A percentile compares a stretch with the other conserved stretches of the same genome.
Evolutionary conservation across 139 green algal species (phyloP).

Genomic region (Yamagishiella unicocca): DNA sequence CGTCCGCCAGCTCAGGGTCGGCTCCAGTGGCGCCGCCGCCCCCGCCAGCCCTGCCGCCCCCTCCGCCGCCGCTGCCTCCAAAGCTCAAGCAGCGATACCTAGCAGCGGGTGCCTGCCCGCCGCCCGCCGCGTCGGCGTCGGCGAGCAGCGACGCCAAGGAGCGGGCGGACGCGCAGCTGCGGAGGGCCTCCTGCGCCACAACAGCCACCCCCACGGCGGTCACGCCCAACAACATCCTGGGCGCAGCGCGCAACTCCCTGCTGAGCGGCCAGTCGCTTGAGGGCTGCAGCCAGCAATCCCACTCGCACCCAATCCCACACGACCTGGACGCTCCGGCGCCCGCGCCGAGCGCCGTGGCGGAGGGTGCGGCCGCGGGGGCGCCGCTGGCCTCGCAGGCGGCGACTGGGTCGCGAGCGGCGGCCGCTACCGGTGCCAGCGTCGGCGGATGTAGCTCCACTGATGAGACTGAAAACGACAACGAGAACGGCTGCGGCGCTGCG

Average conservation of each 20-base stretch:
- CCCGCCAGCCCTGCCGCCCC: neutral
- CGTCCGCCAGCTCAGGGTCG: neutral
- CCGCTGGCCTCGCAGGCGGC: neutral
- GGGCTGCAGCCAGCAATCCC: neutral
- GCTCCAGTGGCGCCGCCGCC: neutral
- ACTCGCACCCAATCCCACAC: neutral
- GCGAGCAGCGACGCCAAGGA: too few species aligned
- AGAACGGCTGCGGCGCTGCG: neutral
- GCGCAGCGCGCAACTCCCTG: neutral
- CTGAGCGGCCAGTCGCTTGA: neutral
- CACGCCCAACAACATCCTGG: neutral
- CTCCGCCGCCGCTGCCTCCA: slow-evolving; percentile 7
- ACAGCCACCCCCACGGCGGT: neutral
- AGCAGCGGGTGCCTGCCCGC: neutral
- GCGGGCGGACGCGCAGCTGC: too few species aligned
- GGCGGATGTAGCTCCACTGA: slow-evolving; percentile 40
- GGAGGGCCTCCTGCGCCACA: too few species aligned
- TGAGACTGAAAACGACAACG: slow-evolving; percentile 26
- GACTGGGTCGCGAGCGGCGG: neutral
- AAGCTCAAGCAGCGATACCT: slow-evolving; percentile 36
- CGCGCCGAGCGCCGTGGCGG: neutral
- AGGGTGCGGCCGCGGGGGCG: neutral
- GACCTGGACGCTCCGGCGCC: neutral
- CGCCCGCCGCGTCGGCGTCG: neutral
- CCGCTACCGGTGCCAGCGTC: neutral